phyloP scores from a whole-genome alignment of 2,329 filamentous ascomycete species.

The Coleophoma cylindrospora region DNA sequence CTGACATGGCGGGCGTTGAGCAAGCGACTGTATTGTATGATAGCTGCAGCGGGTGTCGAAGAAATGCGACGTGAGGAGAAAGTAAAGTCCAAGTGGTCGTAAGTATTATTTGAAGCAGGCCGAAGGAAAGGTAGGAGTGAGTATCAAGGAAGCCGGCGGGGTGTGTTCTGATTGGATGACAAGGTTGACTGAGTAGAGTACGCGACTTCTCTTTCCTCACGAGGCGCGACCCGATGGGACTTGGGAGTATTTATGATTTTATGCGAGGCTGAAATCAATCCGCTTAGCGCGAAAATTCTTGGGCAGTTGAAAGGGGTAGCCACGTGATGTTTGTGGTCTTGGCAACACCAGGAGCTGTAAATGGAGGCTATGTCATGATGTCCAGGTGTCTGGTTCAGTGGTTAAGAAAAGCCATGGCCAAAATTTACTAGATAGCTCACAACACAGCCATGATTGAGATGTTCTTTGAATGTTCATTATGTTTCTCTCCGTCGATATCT shows the following conservation, averaged over 20 bases:
- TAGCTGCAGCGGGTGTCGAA: not conserved
- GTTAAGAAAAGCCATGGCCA: too few relatives aligned
- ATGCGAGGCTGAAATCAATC: conserved; percentile 12
- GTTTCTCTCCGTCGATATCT: not conserved
- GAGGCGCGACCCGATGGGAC: conserved; percentile 5
- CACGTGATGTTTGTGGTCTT: too few relatives aligned
- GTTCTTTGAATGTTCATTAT: not conserved
- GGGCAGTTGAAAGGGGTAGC: too few relatives aligned
- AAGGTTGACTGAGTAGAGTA: conserved; percentile 1
- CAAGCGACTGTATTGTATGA: not conserved
- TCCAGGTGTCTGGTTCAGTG: too few relatives aligned
- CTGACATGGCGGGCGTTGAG: conserved; percentile 44
- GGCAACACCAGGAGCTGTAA: too few relatives aligned
- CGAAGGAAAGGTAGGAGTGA: not conserved
- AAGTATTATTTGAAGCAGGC: not conserved
- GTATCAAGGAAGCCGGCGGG: too few relatives aligned
- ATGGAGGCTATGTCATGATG: too few relatives aligned
- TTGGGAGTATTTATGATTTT: conserved; percentile 8
- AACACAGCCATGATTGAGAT: too few relatives aligned
- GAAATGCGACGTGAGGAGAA: not conserved
- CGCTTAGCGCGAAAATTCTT: not conserved
- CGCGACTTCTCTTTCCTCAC: conserved; percentile 6
- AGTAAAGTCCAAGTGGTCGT: not conserved
- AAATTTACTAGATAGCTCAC: too few relatives aligned
- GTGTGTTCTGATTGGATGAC: too few relatives aligned